phyloP scores from a whole-genome alignment of 2,329 filamentous ascomycete species.

The Venturia pyrina region DNA sequence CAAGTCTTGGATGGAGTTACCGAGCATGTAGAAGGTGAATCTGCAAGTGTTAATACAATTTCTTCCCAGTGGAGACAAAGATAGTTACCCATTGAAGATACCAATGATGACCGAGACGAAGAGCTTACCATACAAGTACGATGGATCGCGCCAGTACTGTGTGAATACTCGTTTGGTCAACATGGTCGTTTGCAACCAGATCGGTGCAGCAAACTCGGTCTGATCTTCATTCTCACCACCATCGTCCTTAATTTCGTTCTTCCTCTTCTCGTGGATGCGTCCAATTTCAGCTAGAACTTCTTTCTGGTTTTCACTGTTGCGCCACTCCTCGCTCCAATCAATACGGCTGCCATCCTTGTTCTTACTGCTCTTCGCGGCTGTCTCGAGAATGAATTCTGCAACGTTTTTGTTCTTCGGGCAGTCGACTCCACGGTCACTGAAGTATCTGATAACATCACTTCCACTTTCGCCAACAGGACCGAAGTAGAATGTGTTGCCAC shows the following conservation, averaged over 20 bases:
- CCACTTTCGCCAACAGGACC: slow-evolving; percentile 37
- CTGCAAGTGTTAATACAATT: slow-evolving; percentile 16
- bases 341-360: slow-evolving; percentile 35
- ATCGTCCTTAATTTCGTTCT: slow-evolving; percentile 49
- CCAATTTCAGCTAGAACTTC: slow-evolving; percentile 55
- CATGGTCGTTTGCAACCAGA: slow-evolving; percentile 21
- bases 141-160: slow-evolving; percentile 37
- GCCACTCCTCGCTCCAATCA: slow-evolving; percentile 71
- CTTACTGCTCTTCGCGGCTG: slow-evolving; percentile 22
- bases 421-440: slow-evolving; percentile 53
- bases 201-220: slow-evolving; percentile 35
- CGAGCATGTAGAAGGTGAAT: slow-evolving; percentile 34
- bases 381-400: slow-evolving; percentile 64
- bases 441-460: slow-evolving; percentile 36
- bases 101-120: slow-evolving; percentile 62
- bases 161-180: slow-evolving; percentile 34
- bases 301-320: slow-evolving; percentile 50
- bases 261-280: slow-evolving; percentile 42
- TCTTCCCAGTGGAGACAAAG: slow-evolving; percentile 12
- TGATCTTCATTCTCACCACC: slow-evolving; percentile 24
- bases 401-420: slow-evolving; percentile 58
- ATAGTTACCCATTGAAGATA: slow-evolving; percentile 56
- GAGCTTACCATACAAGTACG: slow-evolving; percentile 38
- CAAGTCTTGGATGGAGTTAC: slow-evolving; percentile 30
- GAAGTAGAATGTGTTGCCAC: slow-evolving; percentile 37